phyloP scores from a whole-genome alignment of 2,329 filamentous ascomycete species.

The Pestalotiopsis sp. region DNA sequence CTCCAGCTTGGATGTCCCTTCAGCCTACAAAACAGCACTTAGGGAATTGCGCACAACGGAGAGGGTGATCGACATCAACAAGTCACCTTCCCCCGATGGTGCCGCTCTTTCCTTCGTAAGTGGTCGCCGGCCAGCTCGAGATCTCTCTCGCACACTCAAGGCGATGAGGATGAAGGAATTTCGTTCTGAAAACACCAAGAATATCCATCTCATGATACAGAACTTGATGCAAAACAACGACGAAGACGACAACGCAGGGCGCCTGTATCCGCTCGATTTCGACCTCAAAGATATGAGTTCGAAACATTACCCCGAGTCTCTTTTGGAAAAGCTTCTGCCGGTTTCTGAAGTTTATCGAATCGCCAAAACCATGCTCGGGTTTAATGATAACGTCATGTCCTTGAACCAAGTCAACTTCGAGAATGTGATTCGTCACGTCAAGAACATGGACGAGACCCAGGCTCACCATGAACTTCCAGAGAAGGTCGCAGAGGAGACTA shows the following conservation, averaged over 20 bases:
- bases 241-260: not conserved
- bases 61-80: conserved; percentile 17
- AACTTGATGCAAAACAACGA: conserved; percentile 5
- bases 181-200: conserved; percentile 28
- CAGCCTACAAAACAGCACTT: conserved; percentile 40
- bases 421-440: conserved; percentile 16
- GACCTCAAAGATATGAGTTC: conserved; percentile 5
- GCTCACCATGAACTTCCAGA: conserved; percentile 38
- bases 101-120: too few relatives aligned
- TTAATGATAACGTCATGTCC: conserved; percentile 14
- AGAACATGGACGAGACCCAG: conserved; percentile 22
- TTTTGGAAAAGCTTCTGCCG: conserved; percentile 21
- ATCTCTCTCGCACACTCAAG: not conserved
- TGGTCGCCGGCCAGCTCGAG: too few relatives aligned
- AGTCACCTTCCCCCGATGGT: not conserved
- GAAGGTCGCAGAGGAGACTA: conserved; percentile 30
- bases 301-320: conserved; percentile 13
- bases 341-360: conserved; percentile 27
- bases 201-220: conserved; percentile 24
- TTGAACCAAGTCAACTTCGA: conserved; percentile 19
- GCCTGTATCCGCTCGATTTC: not conserved
- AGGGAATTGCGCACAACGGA: conserved; percentile 40
- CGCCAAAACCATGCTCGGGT: conserved; percentile 27
- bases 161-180: conserved; percentile 11
- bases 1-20: conserved; percentile 51